Evolutionary conservation across 2,329 filamentous ascomycete genomes (phyloP).

Genomic region (Colletotrichum chlorophyti): DNA sequence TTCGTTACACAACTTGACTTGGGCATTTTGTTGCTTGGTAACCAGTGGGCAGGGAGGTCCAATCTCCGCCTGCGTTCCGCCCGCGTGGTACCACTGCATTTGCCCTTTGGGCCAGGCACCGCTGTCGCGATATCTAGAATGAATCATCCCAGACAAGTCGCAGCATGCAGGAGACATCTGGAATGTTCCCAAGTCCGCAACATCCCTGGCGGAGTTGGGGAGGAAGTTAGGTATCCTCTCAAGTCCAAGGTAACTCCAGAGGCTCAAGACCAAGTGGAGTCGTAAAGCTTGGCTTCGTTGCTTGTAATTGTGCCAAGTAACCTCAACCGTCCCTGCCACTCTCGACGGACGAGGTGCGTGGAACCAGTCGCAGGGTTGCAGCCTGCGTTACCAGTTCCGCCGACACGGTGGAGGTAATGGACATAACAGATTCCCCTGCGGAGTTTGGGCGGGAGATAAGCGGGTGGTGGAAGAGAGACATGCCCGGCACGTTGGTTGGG

Average conservation of each 20-base stretch:
- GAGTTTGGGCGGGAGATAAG: constrained; percentile 16
- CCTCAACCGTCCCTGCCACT: too few relatives aligned
- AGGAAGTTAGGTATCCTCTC: neutral
- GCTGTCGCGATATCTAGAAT: neutral
- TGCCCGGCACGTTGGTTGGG: neutral
- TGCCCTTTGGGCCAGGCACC: neutral
- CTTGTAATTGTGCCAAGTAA: too few relatives aligned
- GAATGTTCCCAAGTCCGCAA: constrained; percentile 20
- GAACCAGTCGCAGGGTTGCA: neutral
- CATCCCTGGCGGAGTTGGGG: constrained; percentile 11
- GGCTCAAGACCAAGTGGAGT: too few relatives aligned
- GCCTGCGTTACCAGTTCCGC: constrained; percentile 20
- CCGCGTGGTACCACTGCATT: neutral
- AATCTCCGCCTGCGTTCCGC: constrained; percentile 21
- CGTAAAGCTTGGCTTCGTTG: too few relatives aligned
- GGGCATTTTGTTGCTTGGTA: constrained; percentile 24
- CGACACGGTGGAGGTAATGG: constrained; percentile 20
- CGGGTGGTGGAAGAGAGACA: constrained; percentile 3
- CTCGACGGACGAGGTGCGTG: too few relatives aligned
- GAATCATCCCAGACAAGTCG: neutral
- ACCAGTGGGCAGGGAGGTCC: neutral
- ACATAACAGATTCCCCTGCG: constrained; percentile 12
- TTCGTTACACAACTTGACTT: constrained; percentile 2
- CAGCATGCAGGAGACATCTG: too few relatives aligned
- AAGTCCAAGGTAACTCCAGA: too few relatives aligned